These are phyloP conservation scores for Sanguinoderma infundibulare DNA, from an alignment of 1,284 basidiomycete species.

Conservation along the genomic window DNA sequence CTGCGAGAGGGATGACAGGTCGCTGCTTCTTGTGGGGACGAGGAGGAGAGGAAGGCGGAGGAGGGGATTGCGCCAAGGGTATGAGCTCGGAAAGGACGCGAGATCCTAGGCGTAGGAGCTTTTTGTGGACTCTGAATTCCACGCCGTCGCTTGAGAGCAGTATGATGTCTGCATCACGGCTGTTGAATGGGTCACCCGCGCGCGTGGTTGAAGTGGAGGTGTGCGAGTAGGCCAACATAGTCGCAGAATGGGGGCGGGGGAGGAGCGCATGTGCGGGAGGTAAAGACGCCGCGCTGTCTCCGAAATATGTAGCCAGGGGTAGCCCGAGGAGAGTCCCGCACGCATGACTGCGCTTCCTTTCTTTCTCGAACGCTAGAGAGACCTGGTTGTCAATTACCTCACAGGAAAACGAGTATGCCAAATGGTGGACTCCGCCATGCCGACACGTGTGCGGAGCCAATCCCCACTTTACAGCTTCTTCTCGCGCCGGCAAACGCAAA, in stretches of 20 bases:
- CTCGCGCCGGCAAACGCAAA: not conserved
- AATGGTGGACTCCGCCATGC: not conserved
- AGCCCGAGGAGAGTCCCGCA: not conserved
- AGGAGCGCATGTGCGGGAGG: not conserved
- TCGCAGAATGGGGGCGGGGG: not conserved
- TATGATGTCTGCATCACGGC: constrained; percentile 12
- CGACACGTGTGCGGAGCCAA: constrained; percentile 2
- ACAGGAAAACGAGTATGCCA: not conserved
- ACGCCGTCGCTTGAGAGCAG: constrained; percentile 13
- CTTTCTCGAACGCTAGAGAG: constrained; percentile 1
- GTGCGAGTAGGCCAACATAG: not conserved
- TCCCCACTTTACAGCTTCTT: constrained; percentile 3
- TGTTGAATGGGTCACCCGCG: constrained; percentile 10
- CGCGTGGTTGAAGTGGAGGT: not conserved
- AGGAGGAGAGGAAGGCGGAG: constrained; percentile 8
- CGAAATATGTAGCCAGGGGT: constrained; percentile 2
- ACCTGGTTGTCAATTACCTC: constrained; percentile 2
- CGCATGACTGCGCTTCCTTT: constrained; percentile 5
- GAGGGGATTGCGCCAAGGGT: constrained; percentile 1
- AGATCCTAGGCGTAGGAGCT: constrained; percentile 20
- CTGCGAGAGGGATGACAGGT: constrained; percentile 1
- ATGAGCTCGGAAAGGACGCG: constrained; percentile 19
- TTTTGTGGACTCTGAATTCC: constrained; percentile 20
- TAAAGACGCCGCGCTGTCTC: not conserved
- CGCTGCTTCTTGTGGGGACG: constrained; percentile 3